Evolutionary conservation across 2,329 filamentous ascomycete species (phyloP).

Genomic region (Passalora sequoiae): DNA sequence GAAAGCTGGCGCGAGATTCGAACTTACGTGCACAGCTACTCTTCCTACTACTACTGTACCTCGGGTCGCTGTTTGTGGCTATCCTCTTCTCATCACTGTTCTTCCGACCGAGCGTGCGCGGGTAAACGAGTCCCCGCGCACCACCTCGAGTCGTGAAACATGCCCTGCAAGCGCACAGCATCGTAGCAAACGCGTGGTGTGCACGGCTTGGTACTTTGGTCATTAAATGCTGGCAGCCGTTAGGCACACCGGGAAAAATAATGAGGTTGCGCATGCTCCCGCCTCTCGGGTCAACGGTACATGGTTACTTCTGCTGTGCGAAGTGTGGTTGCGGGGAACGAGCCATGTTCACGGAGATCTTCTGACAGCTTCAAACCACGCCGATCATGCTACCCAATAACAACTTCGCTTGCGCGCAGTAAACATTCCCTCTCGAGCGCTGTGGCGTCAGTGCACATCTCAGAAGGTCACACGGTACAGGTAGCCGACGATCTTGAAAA

Average conservation of each 20-base stretch:
- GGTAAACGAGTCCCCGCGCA: too few species aligned
- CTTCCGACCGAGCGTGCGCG: too few species aligned
- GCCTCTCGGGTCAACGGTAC: neutral
- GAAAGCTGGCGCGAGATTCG: neutral
- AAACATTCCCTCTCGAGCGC: neutral
- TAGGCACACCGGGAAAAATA: too few species aligned
- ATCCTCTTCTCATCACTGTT: too few species aligned
- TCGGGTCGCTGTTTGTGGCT: neutral
- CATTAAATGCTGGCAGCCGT: neutral
- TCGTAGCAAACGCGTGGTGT: neutral
- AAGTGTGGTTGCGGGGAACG: neutral
- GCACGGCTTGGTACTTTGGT: too few species aligned
- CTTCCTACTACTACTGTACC: too few species aligned
- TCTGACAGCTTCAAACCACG: neutral
- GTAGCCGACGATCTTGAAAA: conserved; percentile 2
- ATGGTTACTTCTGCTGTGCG: conserved; percentile 1
- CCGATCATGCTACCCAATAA: conserved; percentile 2
- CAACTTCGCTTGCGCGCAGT: neutral
- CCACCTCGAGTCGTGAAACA: neutral
- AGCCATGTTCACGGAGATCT: conserved; percentile 2
- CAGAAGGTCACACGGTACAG: conserved; percentile 3
- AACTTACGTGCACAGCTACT: too few species aligned
- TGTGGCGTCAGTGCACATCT: conserved; percentile 7
- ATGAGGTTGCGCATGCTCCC: neutral
- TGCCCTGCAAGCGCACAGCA: neutral